phyloP scores from a whole-genome alignment of 805 yeast species.

The Kregervanrija delftensis region DNA sequence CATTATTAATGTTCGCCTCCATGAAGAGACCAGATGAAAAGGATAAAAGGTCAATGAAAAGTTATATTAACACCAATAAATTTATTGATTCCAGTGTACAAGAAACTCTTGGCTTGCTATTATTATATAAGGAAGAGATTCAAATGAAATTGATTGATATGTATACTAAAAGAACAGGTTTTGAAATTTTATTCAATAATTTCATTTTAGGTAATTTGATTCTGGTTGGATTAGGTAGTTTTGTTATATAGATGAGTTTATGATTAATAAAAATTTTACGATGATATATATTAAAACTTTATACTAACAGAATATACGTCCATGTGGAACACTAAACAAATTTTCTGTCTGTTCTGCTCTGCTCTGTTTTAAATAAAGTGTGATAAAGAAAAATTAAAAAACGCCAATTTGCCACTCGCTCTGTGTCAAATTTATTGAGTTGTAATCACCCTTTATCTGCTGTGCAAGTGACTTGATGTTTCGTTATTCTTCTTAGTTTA shows the following conservation, averaged over 20 bases:
- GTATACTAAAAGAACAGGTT: constrained; percentile 26
- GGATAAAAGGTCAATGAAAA: constrained; percentile 11
- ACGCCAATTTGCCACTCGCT: too few species aligned
- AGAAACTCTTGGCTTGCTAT: constrained; percentile 23
- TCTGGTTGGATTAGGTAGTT: constrained; percentile 32
- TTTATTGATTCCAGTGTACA: constrained; percentile 22
- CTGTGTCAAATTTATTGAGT: too few species aligned
- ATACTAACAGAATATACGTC: too few species aligned
- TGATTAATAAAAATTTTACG: not conserved
- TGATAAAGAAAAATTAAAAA: too few species aligned
- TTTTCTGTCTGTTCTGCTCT: too few species aligned
- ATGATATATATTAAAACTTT: not conserved
- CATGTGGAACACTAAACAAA: too few species aligned
- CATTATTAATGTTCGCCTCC: constrained; percentile 17
- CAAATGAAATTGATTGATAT: constrained; percentile 23
- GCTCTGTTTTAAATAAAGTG: too few species aligned
- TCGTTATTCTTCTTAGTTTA: too few species aligned
- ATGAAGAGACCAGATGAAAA: constrained; percentile 6
- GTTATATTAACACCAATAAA: constrained; percentile 24
- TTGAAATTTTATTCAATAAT: constrained; percentile 34
- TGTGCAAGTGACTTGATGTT: too few species aligned
- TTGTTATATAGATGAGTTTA: constrained; percentile 21
- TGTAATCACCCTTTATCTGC: too few species aligned
- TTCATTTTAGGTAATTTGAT: constrained; percentile 29
- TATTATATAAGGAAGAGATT: constrained; percentile 27